Conservation (phyloP, 169 alveolate species). For the Cryptosporidium meleagridis region DNA sequence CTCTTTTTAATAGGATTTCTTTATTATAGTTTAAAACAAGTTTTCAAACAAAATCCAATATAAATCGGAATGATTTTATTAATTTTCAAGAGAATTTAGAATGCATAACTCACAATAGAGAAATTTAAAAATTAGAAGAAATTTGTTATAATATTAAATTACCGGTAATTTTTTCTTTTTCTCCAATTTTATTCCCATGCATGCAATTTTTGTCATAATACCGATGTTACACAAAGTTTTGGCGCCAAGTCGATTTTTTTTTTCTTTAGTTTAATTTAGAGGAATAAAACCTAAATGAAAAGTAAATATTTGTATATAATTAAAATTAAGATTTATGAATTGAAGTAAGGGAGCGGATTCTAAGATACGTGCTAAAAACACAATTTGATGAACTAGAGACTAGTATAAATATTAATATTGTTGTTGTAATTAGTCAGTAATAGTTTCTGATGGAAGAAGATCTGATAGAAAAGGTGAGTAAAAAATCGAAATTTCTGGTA, state of each 20-base stretch:
- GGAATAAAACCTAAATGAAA: background rate
- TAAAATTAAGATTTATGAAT: background rate
- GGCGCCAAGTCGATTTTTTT: background rate
- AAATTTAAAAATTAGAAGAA: too few relatives aligned
- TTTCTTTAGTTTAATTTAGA: background rate
- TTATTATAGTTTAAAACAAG: too few relatives aligned
- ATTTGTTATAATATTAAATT: too few relatives aligned
- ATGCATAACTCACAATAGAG: too few relatives aligned
- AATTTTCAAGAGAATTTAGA: too few relatives aligned
- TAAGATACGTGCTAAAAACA: background rate
- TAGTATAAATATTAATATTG: too few relatives aligned
- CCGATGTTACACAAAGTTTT: background rate
- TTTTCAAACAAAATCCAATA: too few relatives aligned
- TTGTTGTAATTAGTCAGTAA: background rate
- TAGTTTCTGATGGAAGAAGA: slow-evolving; percentile 29
- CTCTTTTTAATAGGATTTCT: too few relatives aligned
- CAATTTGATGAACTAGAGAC: background rate
- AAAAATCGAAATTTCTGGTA: background rate
- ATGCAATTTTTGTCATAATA: background rate
- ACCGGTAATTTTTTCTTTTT: too few relatives aligned
- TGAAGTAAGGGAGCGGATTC: background rate
- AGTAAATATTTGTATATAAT: too few relatives aligned
- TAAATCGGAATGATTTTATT: too few relatives aligned
- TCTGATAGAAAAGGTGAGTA: slow-evolving; percentile 32
- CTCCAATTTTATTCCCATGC: background rate